phyloP scores from a whole-genome alignment of 108 stramenopile genomes.

The Pseudonitzschia pungens region DNA sequence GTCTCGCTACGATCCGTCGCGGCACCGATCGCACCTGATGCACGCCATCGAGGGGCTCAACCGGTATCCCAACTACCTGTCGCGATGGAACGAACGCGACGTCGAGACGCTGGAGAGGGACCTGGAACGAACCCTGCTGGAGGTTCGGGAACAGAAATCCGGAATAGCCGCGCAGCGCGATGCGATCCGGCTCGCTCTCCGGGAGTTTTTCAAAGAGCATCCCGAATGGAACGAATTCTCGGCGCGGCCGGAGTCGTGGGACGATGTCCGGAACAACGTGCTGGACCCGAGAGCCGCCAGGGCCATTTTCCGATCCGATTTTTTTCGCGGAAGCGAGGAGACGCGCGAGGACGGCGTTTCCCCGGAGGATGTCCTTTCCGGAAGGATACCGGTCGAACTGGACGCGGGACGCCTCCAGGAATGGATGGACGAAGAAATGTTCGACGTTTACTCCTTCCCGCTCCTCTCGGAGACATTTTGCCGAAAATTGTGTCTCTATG shows the following conservation, averaged over 20 bases:
- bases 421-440: conserved; percentile 68
- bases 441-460: conserved; percentile 76
- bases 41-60: conserved; percentile 82
- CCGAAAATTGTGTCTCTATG: conserved; percentile 19
- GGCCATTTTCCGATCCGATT: conserved; percentile 39
- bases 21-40: conserved; percentile 55
- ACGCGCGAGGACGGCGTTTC: conserved; percentile 25
- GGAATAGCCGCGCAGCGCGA: conserved; percentile 6
- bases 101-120: conserved; percentile 52
- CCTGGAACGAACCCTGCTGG: conserved; percentile 46
- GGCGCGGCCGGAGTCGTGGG: conserved; percentile 36
- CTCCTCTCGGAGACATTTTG: conserved; percentile 50
- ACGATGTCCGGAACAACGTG: conserved; percentile 26
- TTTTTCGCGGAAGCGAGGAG: conserved; percentile 25
- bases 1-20: conserved; percentile 42
- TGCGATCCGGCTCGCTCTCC: conserved; percentile 13
- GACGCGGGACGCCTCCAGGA: conserved; percentile 54
- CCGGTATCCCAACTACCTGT: conserved; percentile 81
- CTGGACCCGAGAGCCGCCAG: conserved; percentile 30
- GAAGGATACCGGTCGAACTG: conserved; percentile 48
- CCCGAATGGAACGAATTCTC: conserved; percentile 27
- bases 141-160: conserved; percentile 52
- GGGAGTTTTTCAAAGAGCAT: conserved; percentile 18
- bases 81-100: conserved; percentile 50
- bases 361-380: conserved; percentile 51